These are phyloP conservation scores for Coemansia biformis DNA, from an alignment of 192 early-diverging fungal genomes.

Conservation along the genomic window DNA sequence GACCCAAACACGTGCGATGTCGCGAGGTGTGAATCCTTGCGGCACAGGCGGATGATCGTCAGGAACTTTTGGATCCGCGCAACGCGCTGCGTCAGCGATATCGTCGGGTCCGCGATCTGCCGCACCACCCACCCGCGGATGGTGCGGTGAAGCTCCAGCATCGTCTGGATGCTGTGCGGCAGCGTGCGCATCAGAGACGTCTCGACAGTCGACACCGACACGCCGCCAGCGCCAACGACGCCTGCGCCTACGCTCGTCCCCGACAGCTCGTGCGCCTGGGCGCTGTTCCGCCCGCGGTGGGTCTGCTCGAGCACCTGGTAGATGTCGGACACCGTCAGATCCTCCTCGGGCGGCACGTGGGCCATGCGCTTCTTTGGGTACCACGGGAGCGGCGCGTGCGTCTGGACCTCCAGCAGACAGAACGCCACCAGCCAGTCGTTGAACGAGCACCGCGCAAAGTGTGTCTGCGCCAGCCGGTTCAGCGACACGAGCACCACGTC, in stretches of 20 bases:
- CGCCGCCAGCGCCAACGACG: constrained; percentile 2
- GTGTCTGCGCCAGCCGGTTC: constrained; percentile 43
- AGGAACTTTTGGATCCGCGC: constrained; percentile 58
- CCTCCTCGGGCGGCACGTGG: constrained; percentile 52
- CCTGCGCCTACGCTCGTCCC: constrained; percentile 2
- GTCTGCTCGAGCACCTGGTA: constrained; percentile 59
- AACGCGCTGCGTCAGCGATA: constrained; percentile 53
- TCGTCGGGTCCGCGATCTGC: constrained; percentile 51
- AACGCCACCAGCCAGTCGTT: constrained; percentile 52
- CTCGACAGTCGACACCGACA: constrained; percentile 35
- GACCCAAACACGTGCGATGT: constrained; percentile 43
- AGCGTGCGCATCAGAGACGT: constrained; percentile 54
- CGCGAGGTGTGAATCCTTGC: constrained; percentile 38
- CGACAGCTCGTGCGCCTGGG: constrained; percentile 15
- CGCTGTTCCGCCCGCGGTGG: constrained; percentile 24
- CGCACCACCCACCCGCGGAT: constrained; percentile 66
- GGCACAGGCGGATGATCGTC: constrained; percentile 55
- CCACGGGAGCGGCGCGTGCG: constrained; percentile 48
- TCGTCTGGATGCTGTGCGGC: constrained; percentile 60
- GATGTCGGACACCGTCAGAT: constrained; percentile 60
- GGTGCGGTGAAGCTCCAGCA: constrained; percentile 61
- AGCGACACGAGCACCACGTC: constrained; percentile 33
- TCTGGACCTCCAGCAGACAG: constrained; percentile 49
- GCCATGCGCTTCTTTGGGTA: constrained; percentile 46
- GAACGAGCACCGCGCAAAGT: constrained; percentile 47